phyloP scores from a whole-genome alignment of 2,329 filamentous ascomycete species.

The Colletotrichum higginsianum region DNA sequence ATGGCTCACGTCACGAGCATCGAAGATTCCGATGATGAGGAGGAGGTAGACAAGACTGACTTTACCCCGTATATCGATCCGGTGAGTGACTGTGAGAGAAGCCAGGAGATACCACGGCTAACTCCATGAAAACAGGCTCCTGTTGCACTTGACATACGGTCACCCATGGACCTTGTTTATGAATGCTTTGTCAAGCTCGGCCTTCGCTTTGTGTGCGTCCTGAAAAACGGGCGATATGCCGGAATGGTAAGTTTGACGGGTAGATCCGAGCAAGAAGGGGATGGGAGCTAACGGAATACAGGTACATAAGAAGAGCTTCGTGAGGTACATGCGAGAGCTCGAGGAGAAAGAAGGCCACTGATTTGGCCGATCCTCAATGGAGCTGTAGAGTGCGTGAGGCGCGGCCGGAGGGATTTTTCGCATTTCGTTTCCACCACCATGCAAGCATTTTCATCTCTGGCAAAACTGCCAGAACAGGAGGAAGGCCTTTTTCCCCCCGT shows the following conservation, averaged over 20 bases:
- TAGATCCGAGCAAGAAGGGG: not conserved
- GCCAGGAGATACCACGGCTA: not conserved
- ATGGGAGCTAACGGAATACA: slow-evolving; percentile 51
- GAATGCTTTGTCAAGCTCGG: slow-evolving; percentile 97
- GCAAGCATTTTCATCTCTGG: not conserved
- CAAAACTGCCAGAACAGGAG: slow-evolving; percentile 1
- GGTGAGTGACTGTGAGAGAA: slow-evolving; percentile 59
- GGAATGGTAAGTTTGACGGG: slow-evolving; percentile 78
- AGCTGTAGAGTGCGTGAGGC: not conserved
- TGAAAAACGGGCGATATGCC: slow-evolving; percentile 86
- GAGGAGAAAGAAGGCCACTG: slow-evolving; percentile 66
- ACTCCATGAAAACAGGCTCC: slow-evolving; percentile 71
- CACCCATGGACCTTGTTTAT: slow-evolving; percentile 94
- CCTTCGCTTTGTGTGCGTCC: slow-evolving; percentile 90
- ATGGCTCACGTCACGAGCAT: slow-evolving; percentile 80
- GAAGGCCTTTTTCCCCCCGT: not conserved
- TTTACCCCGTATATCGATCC: slow-evolving; percentile 95
- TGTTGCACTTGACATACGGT: slow-evolving; percentile 87
- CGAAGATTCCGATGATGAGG: slow-evolving; percentile 74
- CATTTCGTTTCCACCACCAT: not conserved
- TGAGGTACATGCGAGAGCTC: slow-evolving; percentile 90
- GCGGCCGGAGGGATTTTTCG: not conserved
- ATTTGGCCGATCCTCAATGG: not conserved
- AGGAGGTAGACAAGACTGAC: slow-evolving; percentile 77
- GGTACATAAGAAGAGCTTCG: slow-evolving; percentile 97